Conservation (phyloP, 306 rosid genomes). For the Argentina anserina region DNA sequence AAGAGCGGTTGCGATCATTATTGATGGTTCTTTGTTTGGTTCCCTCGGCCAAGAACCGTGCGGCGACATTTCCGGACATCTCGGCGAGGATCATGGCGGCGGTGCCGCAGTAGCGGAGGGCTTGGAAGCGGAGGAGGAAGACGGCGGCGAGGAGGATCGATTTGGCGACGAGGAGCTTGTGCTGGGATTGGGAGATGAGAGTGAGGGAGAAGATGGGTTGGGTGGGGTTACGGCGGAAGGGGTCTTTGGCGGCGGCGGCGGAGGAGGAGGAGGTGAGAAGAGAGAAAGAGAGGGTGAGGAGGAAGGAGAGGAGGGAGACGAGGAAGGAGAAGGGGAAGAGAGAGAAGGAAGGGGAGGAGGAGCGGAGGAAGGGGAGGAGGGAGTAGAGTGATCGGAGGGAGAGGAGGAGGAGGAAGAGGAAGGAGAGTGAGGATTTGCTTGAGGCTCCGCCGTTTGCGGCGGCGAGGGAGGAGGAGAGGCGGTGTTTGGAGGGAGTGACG, state of each 20-base stretch:
- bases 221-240: constrained; percentile 38
- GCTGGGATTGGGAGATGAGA: constrained; percentile 48
- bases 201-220: constrained; percentile 34
- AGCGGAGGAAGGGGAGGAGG: constrained; percentile 66
- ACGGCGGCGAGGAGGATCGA: constrained; percentile 65
- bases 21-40: too few species aligned
- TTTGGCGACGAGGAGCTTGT: constrained; percentile 35
- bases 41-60: constrained; percentile 37
- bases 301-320: constrained; percentile 48
- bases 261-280: constrained; percentile 32
- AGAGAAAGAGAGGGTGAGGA: constrained; percentile 47
- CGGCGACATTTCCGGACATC: constrained; percentile 54
- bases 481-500: constrained; percentile 68
- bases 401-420: constrained; percentile 54
- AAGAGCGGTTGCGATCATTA: constrained; percentile 14
- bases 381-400: constrained; percentile 73
- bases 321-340: constrained; percentile 75
- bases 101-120: constrained; percentile 77
- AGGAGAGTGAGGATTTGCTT: constrained; percentile 46
- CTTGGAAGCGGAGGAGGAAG: constrained; percentile 78
- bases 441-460: background rate
- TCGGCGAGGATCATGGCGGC: constrained; percentile 94
- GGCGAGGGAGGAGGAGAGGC: constrained; percentile 27
- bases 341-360: constrained; percentile 76
- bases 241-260: constrained; percentile 33